Conservation (phyloP, 352 stramenopile species). For the Elongisporangium prolatum region DNA sequence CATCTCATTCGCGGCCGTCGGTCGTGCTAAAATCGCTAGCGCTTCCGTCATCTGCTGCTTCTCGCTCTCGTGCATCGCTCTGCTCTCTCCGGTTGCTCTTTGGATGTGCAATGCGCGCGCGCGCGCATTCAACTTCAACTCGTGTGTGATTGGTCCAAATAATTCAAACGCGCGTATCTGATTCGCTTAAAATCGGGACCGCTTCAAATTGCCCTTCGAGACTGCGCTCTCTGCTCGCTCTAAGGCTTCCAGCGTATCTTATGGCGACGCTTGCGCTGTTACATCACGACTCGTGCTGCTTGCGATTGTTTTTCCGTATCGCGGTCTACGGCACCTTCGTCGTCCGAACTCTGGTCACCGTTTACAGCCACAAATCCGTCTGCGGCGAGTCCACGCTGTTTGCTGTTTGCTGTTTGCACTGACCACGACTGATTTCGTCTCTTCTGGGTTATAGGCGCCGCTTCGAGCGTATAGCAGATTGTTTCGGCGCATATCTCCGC, state of each 20-base stretch:
- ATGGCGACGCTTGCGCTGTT: conserved; percentile 5
- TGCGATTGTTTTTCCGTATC: background rate
- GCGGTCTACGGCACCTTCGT: conserved; percentile 14
- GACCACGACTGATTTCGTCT: conserved; percentile 49
- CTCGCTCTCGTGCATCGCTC: background rate
- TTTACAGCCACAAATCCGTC: conserved; percentile 58
- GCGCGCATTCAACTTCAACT: background rate
- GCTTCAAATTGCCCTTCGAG: background rate
- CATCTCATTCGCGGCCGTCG: background rate
- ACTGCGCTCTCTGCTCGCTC: conserved; percentile 29
- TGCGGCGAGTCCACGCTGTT: conserved; percentile 23
- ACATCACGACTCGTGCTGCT: background rate
- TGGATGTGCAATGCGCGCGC: background rate
- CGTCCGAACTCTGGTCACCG: conserved; percentile 26
- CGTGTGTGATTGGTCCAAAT: background rate
- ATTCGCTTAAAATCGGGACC: background rate
- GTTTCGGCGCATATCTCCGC: conserved; percentile 29
- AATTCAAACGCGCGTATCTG: background rate
- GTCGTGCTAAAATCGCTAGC: background rate
- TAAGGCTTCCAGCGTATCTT: conserved; percentile 32
- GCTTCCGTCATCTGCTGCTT: background rate
- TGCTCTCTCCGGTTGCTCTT: background rate
- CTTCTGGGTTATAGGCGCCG: conserved; percentile 36
- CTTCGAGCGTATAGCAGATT: conserved; percentile 40
- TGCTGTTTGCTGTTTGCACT: conserved; percentile 10